These are phyloP conservation scores for Salinomyces thailandicus DNA, from an alignment of 2,329 filamentous ascomycete species.

Conservation along the genomic window DNA sequence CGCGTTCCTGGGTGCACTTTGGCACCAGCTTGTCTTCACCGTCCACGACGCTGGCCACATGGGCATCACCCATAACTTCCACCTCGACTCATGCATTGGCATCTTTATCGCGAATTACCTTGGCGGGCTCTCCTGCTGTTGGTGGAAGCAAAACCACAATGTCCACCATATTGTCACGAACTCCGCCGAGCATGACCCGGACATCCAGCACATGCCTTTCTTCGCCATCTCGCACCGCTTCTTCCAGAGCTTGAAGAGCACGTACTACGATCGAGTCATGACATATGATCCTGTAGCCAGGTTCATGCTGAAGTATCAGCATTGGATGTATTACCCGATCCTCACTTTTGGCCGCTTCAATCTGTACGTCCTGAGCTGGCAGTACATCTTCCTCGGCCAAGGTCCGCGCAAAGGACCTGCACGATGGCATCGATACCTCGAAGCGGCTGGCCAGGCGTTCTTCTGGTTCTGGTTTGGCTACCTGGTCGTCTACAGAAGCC, in stretches of 20 bases:
- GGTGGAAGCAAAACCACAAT: slow-evolving; percentile 97
- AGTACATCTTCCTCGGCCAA: slow-evolving; percentile 48
- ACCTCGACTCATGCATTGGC: slow-evolving; percentile 71
- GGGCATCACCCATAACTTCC: slow-evolving; percentile 89
- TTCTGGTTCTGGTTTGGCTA: slow-evolving; percentile 63
- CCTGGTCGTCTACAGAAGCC: slow-evolving; percentile 48
- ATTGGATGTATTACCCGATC: slow-evolving; percentile 56
- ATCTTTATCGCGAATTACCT: slow-evolving; percentile 84
- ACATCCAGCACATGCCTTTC: slow-evolving; percentile 68
- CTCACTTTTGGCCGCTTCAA: slow-evolving; percentile 62
- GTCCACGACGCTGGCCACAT: slow-evolving; percentile 95
- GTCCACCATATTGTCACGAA: slow-evolving; percentile 97
- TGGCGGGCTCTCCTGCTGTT: slow-evolving; percentile 80
- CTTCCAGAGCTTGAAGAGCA: slow-evolving; percentile 52
- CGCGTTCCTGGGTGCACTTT: slow-evolving; percentile 67
- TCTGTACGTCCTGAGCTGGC: slow-evolving; percentile 57
- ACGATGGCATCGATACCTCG: slow-evolving; percentile 57
- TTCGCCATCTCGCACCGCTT: slow-evolving; percentile 58
- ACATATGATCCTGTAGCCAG: slow-evolving; percentile 52
- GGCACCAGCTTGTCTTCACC: slow-evolving; percentile 91
- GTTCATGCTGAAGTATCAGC: slow-evolving; percentile 50
- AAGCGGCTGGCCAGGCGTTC: slow-evolving; percentile 51
- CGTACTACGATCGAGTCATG: slow-evolving; percentile 57
- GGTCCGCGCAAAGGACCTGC: slow-evolving; percentile 50
- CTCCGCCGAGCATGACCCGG: slow-evolving; percentile 86